Conservation (phyloP, 306 rosid species). For the Casuarina glauca region DNA sequence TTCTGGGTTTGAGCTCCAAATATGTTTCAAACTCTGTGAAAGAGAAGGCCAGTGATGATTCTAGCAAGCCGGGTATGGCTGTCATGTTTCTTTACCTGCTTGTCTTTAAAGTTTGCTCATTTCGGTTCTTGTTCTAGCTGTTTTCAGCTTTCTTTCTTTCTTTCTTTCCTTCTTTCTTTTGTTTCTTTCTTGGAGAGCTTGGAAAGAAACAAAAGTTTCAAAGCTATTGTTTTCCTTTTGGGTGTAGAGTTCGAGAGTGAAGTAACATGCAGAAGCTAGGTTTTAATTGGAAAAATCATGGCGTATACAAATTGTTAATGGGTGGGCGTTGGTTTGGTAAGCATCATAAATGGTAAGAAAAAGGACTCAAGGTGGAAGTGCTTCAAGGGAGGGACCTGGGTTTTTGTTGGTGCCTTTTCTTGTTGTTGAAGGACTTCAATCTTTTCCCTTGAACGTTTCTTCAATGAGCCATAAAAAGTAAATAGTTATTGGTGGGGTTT, state of each 20-base stretch:
- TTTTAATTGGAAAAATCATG: neutral
- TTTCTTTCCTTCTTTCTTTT: neutral
- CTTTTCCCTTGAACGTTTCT: neutral
- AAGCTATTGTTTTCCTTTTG: neutral
- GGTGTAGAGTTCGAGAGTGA: neutral
- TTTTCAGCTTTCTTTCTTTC: neutral
- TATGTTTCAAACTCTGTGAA: constrained; percentile 29
- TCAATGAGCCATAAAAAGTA: neutral
- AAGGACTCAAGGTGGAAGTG: neutral
- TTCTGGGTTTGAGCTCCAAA: constrained; percentile 58
- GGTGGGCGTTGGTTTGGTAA: neutral
- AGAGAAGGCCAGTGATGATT: constrained; percentile 39
- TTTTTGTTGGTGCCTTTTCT: neutral
- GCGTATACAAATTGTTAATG: neutral
- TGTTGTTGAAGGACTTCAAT: neutral
- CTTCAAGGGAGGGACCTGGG: neutral
- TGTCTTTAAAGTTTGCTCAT: neutral
- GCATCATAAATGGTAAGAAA: neutral
- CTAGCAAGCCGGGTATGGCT: constrained; percentile 53
- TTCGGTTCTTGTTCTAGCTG: neutral
- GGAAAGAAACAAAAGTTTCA: neutral
- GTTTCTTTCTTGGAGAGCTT: neutral
- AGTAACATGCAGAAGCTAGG: neutral
- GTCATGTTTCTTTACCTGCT: neutral
- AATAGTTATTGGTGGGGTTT: neutral